These are phyloP conservation scores for Triglochin maritima DNA, from an alignment of 106 monocot species.

Conservation along the genomic window DNA sequence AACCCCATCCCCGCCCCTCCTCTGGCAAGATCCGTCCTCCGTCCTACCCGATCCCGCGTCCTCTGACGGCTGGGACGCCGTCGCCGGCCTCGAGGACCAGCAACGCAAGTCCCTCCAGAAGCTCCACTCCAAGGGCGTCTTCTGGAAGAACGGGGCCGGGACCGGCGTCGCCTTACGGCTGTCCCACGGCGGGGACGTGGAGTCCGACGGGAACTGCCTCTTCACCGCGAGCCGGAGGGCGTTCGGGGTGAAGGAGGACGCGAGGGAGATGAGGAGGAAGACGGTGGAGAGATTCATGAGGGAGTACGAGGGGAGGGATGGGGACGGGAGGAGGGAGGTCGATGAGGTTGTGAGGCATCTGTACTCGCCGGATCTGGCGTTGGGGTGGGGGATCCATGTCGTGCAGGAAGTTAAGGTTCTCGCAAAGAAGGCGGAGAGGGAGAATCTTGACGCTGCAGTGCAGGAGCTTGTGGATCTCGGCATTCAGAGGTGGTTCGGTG, in stretches of 20 bases:
- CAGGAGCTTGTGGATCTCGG: constrained; percentile 71
- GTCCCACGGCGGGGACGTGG: constrained; percentile 55
- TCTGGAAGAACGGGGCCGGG: constrained; percentile 30
- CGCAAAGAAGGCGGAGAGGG: constrained; percentile 44
- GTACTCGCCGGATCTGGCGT: constrained; percentile 64
- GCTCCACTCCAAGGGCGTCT: constrained; percentile 36
- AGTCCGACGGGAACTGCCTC: constrained; percentile 68
- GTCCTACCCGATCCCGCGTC: neutral
- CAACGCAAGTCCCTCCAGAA: constrained; percentile 37
- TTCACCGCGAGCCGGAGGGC: constrained; percentile 49
- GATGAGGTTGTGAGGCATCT: constrained; percentile 39
- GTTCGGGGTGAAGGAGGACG: constrained; percentile 18
- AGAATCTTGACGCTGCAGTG: constrained; percentile 34
- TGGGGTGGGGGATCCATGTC: constrained; percentile 66
- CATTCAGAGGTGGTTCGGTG: constrained; percentile 42
- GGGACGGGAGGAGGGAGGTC: constrained; percentile 9
- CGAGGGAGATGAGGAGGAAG: constrained; percentile 42
- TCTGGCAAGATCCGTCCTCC: constrained; percentile 20
- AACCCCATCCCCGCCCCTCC: constrained; percentile 22
- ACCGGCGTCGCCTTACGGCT: constrained; percentile 23
- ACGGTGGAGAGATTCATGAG: constrained; percentile 46
- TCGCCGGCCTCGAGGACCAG: constrained; percentile 54
- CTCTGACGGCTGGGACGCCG: constrained; percentile 27
- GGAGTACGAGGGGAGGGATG: constrained; percentile 16
- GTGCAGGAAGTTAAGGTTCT: constrained; percentile 68